Evolutionary conservation across 2,329 filamentous ascomycete genomes (phyloP), one percentile per base, ranked within the genome.

Genomic region (Fusarium staphyleae): DNA sequence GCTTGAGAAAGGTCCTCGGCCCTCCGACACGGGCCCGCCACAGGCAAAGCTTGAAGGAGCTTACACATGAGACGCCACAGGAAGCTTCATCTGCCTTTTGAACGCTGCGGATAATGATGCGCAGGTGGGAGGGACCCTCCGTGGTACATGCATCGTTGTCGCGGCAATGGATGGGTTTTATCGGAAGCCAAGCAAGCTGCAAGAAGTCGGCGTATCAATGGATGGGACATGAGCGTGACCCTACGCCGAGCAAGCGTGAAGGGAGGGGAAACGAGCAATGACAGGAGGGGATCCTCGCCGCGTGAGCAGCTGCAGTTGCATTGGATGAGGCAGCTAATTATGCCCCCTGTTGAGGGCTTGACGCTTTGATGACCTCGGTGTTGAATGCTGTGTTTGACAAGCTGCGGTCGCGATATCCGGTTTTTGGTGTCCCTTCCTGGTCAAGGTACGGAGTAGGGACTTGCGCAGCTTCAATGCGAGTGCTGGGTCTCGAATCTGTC

Each of bases 171-270:
- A 52, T 51, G 53, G 30, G 34, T 52, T 48, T 53, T 57, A 43
- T 59, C 52, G 48, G 49, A 57, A 36, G 35, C 48, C 55, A 52
- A 49, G 45, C 50, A 51, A 49, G 45, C 50, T 48, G 53, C 52
- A 56, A 63, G 52, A 59, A 59, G 44, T 36, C 55, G 34, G 43
- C 52, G 54, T 50, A 58, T 52, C 26, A 33, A 29, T 30, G 24
- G 44, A 56, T 48, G 36, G 7, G 35, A 14, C 36, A 41, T 43
- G 29, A 29, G 45, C 28, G 34, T 42, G 41, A 39, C 48, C 53
- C 48, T 49, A 48, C 52, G 52, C 36, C 16, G 41, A 18, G 34
- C 37, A 16, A 52, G 32, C 35, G 30, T 30, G 33, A 46, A 37
- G 33, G 33, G 43, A 37, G 42, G 46, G 56, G 45, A 42, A 29